Base-by-base conservation (phyloP, 768 basidiomycete genomes). In the Suillus weaverae region DNA sequence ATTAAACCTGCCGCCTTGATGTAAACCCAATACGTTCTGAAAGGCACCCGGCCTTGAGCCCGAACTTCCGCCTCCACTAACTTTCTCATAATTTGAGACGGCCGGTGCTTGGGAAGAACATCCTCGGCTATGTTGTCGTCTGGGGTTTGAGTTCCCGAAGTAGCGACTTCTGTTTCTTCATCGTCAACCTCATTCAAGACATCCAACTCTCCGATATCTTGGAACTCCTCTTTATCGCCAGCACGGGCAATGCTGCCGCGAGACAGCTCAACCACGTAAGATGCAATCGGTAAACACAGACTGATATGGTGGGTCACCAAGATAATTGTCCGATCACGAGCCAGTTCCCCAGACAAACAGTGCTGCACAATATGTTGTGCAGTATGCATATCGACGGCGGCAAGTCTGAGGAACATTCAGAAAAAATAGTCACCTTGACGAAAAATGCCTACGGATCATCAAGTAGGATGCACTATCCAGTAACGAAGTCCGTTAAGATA, bases 251-350 rank as follows among this genome's bases (percentile, higher is more conserved):
- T 72, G 13, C 68, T 67, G 0, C 89, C 89, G 18, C 79, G 72
- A 2, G 78, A 78, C 11, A 91, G 74, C 69, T 89, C 87, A 22
- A 94, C 81, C 10, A 93, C 80, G 75, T 90, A 90, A 2, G 85
- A 77, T 0, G 92, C 87, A 20, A 83, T 77, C 1, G 90, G 88
- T 0, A 91, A 80, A 69, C 90, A 91, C 7, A 94, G 81, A 39
- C 81, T 83, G 63, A 92, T 85, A 70, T 94, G 91, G 72, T 96
- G 94, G 0, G 93, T 94, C 61, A 95, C 91, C 20, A 96, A 82
- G 64, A 95, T 83, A 67, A 94, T 83, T 0, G 93, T 95, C 18
- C 93, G 81, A 60, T 81, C 83, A 18, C 77, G 76, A 65, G 89
- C 84, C 18, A 95, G 80, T 1, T 81, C 75, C 9, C 93, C 88